Evolutionary conservation across 345 rosid species (phyloP), one percentile per base, ranked within the genome.

Genomic region (Streptanthus diversifolius): DNA sequence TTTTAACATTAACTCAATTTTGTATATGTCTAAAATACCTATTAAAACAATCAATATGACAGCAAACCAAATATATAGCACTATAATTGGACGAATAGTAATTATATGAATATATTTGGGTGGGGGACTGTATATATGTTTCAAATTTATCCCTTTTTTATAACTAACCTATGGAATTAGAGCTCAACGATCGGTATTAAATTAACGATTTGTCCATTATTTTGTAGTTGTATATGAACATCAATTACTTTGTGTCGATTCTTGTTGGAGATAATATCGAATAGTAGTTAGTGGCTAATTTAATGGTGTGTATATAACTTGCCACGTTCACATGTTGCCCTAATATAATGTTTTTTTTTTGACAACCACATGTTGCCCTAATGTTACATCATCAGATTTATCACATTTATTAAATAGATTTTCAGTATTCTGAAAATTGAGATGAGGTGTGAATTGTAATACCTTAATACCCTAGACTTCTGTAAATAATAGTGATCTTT

Each of bases 361-460:
- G n/a, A n/a, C n/a, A n/a, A n/a, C n/a, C 51, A 65, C 65, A 25
- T 55, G 66, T 73, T 73, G 47, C 66, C 30, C 22, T 15, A 24
- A 35, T 64, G 58, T 64, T 73, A 73, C 32, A 73, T 73, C 71
- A 65, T 33, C 29, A 49, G 33, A 63, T 63, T 63, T 63, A 52
- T 52, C 22, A 12, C 43, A 41, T 63, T 41, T 39, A 30, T 19
- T 10, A 37, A 18, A 51, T 39, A 36, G 64, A 30, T 45, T 9
- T 70, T n/a, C 39, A 58, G 36, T 22, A 33, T 9, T 45, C 66
- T 36, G n/a, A 45, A 57, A 17, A 40, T 40, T 18, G 21, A 52
- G 41, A 17, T 41, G 72, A 22, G 62, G 12, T 53, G 37, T 37
- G 7, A 51, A 53, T 52, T 24, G 15, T 24, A 51, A 21, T 35